Conservation (phyloP, 495 filamentous ascomycete genomes). For the Corynascus novoguineensis region DNA sequence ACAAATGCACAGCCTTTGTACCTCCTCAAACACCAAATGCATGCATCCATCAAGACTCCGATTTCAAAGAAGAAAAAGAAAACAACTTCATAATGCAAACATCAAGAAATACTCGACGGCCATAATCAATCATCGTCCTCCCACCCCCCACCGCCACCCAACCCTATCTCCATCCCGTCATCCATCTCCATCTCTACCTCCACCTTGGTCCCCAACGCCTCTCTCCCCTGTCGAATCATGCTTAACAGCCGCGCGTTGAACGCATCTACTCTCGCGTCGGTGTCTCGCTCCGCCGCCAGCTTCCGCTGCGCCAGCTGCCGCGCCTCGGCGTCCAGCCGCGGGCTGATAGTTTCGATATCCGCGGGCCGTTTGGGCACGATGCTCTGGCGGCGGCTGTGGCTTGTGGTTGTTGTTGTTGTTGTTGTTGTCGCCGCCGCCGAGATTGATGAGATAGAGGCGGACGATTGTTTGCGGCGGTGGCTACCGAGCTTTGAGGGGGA, state of each 20-base stretch:
- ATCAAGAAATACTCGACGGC: background rate
- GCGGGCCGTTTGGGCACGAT: slow-evolving; percentile 7
- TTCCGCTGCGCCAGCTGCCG: slow-evolving; percentile 60
- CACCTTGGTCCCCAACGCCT: slow-evolving; percentile 75
- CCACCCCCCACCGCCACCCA: slow-evolving; percentile 26
- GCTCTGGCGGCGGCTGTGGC: background rate
- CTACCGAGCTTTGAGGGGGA: slow-evolving; percentile 24
- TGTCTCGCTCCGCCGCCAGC: slow-evolving; percentile 66
- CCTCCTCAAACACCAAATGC: background rate
- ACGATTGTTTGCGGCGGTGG: slow-evolving; percentile 36
- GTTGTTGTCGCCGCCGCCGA: background rate
- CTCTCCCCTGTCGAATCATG: slow-evolving; percentile 84
- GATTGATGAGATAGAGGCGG: slow-evolving; percentile 26
- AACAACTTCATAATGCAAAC: background rate
- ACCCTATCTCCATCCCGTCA: slow-evolving; percentile 13
- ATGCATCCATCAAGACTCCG: background rate
- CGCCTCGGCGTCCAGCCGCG: slow-evolving; percentile 53
- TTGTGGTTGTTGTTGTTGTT: background rate
- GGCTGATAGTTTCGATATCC: slow-evolving; percentile 27
- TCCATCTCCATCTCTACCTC: slow-evolving; percentile 60
- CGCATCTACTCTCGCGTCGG: slow-evolving; percentile 68
- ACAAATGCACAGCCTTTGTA: background rate
- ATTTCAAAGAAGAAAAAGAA: no score
- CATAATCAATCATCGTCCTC: slow-evolving; percentile 35
- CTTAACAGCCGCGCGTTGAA: slow-evolving; percentile 71